A percentile compares a stretch with the other conserved stretches of the same genome.
Evolutionary conservation across 169 alveolate genomes (phyloP).

Genomic region (Plasmodium relictum): DNA sequence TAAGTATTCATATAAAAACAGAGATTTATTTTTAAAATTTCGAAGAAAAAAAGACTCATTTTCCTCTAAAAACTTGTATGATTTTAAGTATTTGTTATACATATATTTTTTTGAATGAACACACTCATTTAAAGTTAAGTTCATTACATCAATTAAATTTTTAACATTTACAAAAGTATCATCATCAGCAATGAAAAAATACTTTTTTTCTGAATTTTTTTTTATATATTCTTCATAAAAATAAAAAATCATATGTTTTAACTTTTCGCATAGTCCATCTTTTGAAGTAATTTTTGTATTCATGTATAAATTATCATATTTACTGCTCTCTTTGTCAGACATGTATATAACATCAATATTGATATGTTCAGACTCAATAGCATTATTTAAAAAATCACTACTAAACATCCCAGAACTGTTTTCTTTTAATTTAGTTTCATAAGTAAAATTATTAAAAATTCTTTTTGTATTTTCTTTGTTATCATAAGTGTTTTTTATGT

Average conservation of each 20-base stretch:
- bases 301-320: conserved; percentile 12
- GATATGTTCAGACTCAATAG: conserved; percentile 29
- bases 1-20: conserved; percentile 24
- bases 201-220: conserved; percentile 26
- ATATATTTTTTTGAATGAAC: conserved; percentile 49
- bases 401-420: not conserved
- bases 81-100: conserved; percentile 44
- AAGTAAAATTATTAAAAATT: conserved; percentile 2
- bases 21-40: conserved; percentile 14
- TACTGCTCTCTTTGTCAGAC: conserved; percentile 41
- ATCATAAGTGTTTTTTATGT: conserved; percentile 65
- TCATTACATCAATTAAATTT: conserved; percentile 70
- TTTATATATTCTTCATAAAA: conserved; percentile 59
- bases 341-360: conserved; percentile 25
- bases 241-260: conserved; percentile 38
- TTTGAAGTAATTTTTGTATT: not conserved
- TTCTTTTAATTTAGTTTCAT: conserved; percentile 13
- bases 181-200: conserved; percentile 51
- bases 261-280: conserved; percentile 12
- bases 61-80: conserved; percentile 19
- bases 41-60: conserved; percentile 10
- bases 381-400: conserved; percentile 27
- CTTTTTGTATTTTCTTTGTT: conserved; percentile 26
- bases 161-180: conserved; percentile 63
- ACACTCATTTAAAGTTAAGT: conserved; percentile 53